phyloP scores from a whole-genome alignment of 371 early-diverging fungal species.

The Circinella minor region DNA sequence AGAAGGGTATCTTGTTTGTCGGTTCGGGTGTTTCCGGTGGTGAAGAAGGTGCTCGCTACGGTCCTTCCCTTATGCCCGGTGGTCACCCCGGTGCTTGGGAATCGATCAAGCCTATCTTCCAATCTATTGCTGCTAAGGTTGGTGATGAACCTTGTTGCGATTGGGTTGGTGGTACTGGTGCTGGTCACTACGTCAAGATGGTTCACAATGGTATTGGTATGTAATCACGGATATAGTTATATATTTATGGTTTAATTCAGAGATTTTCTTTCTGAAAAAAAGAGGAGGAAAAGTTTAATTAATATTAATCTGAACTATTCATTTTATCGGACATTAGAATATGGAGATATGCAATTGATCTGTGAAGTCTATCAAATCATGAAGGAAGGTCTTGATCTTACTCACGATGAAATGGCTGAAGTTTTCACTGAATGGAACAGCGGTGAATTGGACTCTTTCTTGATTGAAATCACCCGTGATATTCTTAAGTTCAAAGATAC shows the following conservation, averaged over 20 bases:
- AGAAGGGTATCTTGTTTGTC: conserved; percentile 92
- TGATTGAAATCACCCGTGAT: conserved; percentile 95
- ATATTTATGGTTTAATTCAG: background rate
- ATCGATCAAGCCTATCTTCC: conserved; percentile 92
- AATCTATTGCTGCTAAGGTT: conserved; percentile 92
- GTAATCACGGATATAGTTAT: background rate
- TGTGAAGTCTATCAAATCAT: conserved; percentile 96
- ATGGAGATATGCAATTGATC: conserved; percentile 99
- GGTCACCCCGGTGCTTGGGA: conserved; percentile 95
- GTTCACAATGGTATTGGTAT: conserved; percentile 98
- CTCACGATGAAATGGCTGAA: conserved; percentile 87
- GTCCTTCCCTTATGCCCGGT: conserved; percentile 99
- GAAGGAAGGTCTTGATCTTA: conserved; percentile 81
- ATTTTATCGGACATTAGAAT: conserved; percentile 64
- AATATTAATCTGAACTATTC: background rate
- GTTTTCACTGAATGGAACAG: conserved; percentile 95
- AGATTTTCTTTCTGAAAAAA: background rate
- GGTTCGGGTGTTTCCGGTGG: conserved; percentile 99
- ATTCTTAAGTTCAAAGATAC: conserved; percentile 92
- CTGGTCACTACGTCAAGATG: conserved; percentile 99
- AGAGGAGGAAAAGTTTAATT: background rate
- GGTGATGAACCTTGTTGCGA: conserved; percentile 96
- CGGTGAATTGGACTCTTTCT: conserved; percentile 95
- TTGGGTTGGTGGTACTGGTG: conserved; percentile 98
- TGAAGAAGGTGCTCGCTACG: conserved; percentile 99